phyloP scores from a whole-genome alignment of 2,329 filamentous ascomycete species.

The Paraconiothyrium brasiliense region DNA sequence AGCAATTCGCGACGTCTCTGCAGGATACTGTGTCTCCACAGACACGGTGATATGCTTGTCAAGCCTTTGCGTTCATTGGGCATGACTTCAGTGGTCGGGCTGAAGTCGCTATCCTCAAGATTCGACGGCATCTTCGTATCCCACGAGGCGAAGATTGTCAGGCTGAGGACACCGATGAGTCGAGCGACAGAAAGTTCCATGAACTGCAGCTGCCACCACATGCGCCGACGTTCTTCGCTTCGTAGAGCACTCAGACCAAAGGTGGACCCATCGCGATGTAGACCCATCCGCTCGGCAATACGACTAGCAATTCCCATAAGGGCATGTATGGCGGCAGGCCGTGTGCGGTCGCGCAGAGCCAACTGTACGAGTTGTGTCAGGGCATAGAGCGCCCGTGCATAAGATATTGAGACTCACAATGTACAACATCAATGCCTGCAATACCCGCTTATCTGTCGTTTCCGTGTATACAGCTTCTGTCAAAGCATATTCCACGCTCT shows the following conservation, averaged over 20 bases:
- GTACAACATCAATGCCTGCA: not conserved
- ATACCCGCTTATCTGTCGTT: not conserved
- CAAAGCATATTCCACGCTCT: constrained; percentile 1
- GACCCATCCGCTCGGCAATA: not conserved
- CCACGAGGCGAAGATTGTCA: not conserved
- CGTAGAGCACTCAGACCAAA: not conserved
- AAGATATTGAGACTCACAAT: not conserved
- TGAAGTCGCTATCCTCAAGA: constrained; percentile 2
- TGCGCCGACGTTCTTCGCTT: constrained; percentile 3
- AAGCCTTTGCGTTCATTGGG: not conserved
- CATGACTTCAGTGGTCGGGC: not conserved
- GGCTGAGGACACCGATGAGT: not conserved
- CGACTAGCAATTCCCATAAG: constrained; percentile 1
- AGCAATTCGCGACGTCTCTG: not conserved
- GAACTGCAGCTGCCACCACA: constrained; percentile 4
- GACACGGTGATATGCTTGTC: not conserved
- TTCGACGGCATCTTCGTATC: not conserved
- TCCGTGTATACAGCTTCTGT: not conserved
- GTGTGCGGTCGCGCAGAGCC: not conserved
- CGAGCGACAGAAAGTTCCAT: not conserved
- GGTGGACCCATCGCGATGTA: constrained; percentile 1
- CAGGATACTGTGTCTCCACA: not conserved
- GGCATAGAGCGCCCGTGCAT: not conserved
- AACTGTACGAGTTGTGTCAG: not conserved
- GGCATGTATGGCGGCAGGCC: not conserved